Base-by-base conservation (phyloP, 2,329 filamentous ascomycete species). In the Grosmannia penicillata region DNA sequence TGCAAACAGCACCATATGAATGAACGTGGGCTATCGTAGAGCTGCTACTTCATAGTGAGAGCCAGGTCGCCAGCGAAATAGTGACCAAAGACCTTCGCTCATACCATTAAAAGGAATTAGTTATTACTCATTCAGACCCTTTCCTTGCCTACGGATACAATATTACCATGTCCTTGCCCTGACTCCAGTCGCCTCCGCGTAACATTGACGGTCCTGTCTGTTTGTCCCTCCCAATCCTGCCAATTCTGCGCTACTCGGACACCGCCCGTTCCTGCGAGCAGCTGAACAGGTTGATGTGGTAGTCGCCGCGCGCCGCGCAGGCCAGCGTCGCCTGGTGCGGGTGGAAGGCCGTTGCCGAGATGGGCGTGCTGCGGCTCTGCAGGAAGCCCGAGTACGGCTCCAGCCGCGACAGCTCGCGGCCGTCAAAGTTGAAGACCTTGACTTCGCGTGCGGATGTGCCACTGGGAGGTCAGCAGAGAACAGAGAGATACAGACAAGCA, bases 371-470 rank as follows among this genome's bases (percentile, higher is more conserved):
- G 37, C 83, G 79, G 53, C 77, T 85, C 51, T 83, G 78, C 14
- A 93, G 65, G 64, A 93, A 93, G 53, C 81, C 85, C 33, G 83
- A 85, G 57, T 94, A 93, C 0, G 89, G 89, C 56, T 96, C 87
- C 46, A 91, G 75, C 17, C 75, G 78, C 6, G 83, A 91, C 34
- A 96, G 75, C 47, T 82, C 73, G 38, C 69, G 70, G 25, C 85
- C 84, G 43, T 82, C 81, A 42, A 91, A 78, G 60, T 94, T 95
- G 68, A 91, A 95, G 17, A 93, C 77, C 58, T 93, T 93, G 51
- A 96, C 84, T 19, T 77, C 72, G 54, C 94, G 87, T 36, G 81
- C 73, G 40, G 86, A 87, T 21, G 86, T 91, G 50, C 91, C 91
- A 44, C 86, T 94, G 41, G 31, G 17, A 11, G 28, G 47, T 60